Percentiles rank a stretch among this genome's conserved stretches.
Conservation (phyloP, 2,329 filamentous ascomycete genomes). For the Davidsoniella australis region DNA sequence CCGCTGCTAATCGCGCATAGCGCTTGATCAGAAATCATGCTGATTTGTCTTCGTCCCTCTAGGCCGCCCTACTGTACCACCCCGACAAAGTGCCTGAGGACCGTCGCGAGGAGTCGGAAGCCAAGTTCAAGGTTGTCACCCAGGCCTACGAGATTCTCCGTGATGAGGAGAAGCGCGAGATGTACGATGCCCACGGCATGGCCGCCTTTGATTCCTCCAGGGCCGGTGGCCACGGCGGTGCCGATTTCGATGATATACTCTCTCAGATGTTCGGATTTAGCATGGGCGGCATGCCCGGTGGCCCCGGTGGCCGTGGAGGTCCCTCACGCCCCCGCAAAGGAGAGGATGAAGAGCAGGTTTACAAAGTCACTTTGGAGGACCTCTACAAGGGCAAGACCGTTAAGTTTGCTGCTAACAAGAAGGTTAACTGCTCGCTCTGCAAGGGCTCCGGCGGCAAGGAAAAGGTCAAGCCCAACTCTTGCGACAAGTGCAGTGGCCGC, state of each 20-base stretch:
- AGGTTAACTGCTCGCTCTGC: slow-evolving; percentile 73
- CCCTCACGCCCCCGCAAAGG: slow-evolving; percentile 52
- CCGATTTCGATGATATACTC: slow-evolving; percentile 85
- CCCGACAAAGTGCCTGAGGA: slow-evolving; percentile 89
- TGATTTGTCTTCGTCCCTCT: slow-evolving; percentile 12
- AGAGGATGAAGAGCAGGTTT: slow-evolving; percentile 73
- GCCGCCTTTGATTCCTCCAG: slow-evolving; percentile 70
- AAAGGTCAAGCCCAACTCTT: slow-evolving; percentile 69
- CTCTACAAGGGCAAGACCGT: slow-evolving; percentile 98
- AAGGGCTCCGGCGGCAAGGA: slow-evolving; percentile 84
- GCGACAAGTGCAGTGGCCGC: slow-evolving; percentile 67
- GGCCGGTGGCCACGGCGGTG: slow-evolving; percentile 31
- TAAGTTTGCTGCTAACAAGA: slow-evolving; percentile 87
- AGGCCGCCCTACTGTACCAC: slow-evolving; percentile 78
- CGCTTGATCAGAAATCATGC: not conserved
- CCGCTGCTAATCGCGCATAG: not conserved
- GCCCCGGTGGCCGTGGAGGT: slow-evolving; percentile 30
- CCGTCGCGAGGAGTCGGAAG: slow-evolving; percentile 68
- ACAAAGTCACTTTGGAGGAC: slow-evolving; percentile 82
- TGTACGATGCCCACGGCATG: slow-evolving; percentile 95
- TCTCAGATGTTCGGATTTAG: slow-evolving; percentile 81
- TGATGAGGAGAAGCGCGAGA: slow-evolving; percentile 80
- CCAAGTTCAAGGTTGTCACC: slow-evolving; percentile 81
- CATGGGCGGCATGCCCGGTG: slow-evolving; percentile 36
- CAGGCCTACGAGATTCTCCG: slow-evolving; percentile 95